Percentiles rank a stretch among this genome's conserved stretches.
Evolutionary conservation across 2,329 filamentous ascomycete species (phyloP).

Genomic region (Colletotrichum zoysiae): DNA sequence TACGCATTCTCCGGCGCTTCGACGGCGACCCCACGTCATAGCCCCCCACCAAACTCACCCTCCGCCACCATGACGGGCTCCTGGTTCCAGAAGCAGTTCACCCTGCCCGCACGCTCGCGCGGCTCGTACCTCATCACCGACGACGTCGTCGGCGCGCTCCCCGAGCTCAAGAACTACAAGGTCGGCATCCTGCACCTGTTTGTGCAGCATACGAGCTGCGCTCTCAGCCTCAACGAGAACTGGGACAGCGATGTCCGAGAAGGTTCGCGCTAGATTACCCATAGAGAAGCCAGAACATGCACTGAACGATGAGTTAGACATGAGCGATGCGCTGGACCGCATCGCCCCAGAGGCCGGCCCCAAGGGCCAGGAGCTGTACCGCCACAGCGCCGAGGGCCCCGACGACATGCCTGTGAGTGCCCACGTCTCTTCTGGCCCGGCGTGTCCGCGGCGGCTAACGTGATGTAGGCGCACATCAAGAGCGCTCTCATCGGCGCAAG

Average conservation of each 20-base stretch:
- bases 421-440: slow-evolving; percentile 14
- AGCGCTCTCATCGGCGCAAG: slow-evolving; percentile 89
- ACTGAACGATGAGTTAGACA: slow-evolving; percentile 67
- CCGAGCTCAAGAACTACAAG: slow-evolving; percentile 86
- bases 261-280: background rate
- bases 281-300: background rate
- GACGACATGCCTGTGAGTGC: slow-evolving; percentile 90
- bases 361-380: slow-evolving; percentile 80
- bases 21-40: slow-evolving; percentile 42
- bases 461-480: slow-evolving; percentile 87
- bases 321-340: slow-evolving; percentile 92
- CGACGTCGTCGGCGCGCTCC: slow-evolving; percentile 76
- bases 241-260: slow-evolving; percentile 83
- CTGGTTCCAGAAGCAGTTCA: slow-evolving; percentile 89
- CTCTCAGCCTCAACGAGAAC: slow-evolving; percentile 94
- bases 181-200: slow-evolving; percentile 90
- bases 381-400: slow-evolving; percentile 86
- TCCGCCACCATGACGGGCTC: slow-evolving; percentile 66
- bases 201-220: slow-evolving; percentile 94
- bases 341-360: slow-evolving; percentile 84
- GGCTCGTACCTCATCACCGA: slow-evolving; percentile 93
- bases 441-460: slow-evolving; percentile 13
- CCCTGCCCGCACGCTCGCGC: slow-evolving; percentile 79
- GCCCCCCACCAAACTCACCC: slow-evolving; percentile 45
- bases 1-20: slow-evolving; percentile 45